Evolutionary conservation across 2,329 filamentous ascomycete species (phyloP).

Genomic region (Cryphonectria japonica): DNA sequence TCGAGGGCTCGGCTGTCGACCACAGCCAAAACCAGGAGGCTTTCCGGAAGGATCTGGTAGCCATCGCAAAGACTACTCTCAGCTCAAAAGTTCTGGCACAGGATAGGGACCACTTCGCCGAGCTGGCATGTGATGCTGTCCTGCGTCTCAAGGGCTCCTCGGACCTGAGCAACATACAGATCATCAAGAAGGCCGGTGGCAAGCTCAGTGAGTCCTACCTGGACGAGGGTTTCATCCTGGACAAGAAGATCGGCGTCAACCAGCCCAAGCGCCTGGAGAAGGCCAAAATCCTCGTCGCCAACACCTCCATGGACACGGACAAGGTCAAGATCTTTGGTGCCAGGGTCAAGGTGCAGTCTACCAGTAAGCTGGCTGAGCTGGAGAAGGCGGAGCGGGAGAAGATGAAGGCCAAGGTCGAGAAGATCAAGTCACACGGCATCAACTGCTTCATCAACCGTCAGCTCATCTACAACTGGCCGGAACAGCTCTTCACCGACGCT

Average conservation of each 20-base stretch:
- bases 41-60: constrained; percentile 86
- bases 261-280: constrained; percentile 97
- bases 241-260: constrained; percentile 99
- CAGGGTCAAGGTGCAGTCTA: constrained; percentile 93
- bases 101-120: constrained; percentile 88
- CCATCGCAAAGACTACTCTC: constrained; percentile 92
- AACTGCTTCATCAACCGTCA: constrained; percentile 99
- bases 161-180: constrained; percentile 96
- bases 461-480: constrained; percentile 99
- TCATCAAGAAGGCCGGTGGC: constrained; percentile 98
- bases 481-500: constrained; percentile 96
- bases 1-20: constrained; percentile 85
- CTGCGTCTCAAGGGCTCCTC: constrained; percentile 86
- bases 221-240: constrained; percentile 96
- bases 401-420: constrained; percentile 99
- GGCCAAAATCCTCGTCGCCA: constrained; percentile 96
- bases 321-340: constrained; percentile 99
- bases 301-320: constrained; percentile 99
- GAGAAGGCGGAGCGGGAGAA: constrained; percentile 98
- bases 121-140: constrained; percentile 88
- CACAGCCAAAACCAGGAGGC: constrained; percentile 81
- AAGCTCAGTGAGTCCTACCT: constrained; percentile 98
- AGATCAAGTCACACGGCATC: constrained; percentile 97
- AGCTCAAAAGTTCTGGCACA: constrained; percentile 97
- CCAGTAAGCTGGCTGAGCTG: constrained; percentile 94